Evolutionary conservation across 768 basidiomycete genomes (phyloP), one percentile per base, ranked within the genome.

Genomic region (Thelephora aurantiotincta): DNA sequence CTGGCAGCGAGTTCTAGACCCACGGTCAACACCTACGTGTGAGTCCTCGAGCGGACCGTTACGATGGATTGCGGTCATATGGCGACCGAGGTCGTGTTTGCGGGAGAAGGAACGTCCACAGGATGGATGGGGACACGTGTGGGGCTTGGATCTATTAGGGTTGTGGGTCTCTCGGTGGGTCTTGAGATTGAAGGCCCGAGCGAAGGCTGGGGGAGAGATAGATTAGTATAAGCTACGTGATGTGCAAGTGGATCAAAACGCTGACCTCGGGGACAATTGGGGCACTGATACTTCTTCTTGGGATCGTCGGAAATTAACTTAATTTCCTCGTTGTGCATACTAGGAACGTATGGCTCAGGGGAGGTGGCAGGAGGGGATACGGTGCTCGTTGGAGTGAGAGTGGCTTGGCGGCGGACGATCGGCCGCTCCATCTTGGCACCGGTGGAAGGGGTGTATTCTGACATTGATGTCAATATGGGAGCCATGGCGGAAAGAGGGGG

Each of bases 91-190:
- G 58, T 97, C 92, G 59, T 97, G 92, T 64, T 94, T 87, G 55
- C 93, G 81, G 54, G 86, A 90, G 65, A 97, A 97, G 16, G 88
- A 88, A 47, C 92, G 81, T 33, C 82, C 83, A 52, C 92, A 97
- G 2, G 79, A 75, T 37, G 75, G 70, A 64, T 94, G 87, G 37
- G 82, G 84, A 63, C 92, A 97, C 41, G 80, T 74, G 60, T 89
- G 84, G 5, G 90, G 89, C 68, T 94, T 97, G 44, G 82, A 67
- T 51, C 92, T 74, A 63, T 88, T 81, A 19, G 93, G 92, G 60
- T 94, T 89, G 64, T 97, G 92, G 3, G 92, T 97, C 20, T 84
- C 83, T 75, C 87, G 80, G 63, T 96, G 92, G 0, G 92, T 93
- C 69, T 97, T 97, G 49, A 97, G 66, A 57, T 97, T 97, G 65